phyloP scores from a whole-genome alignment of 1,284 basidiomycete genomes.

The Hortiboletus rubellus region DNA sequence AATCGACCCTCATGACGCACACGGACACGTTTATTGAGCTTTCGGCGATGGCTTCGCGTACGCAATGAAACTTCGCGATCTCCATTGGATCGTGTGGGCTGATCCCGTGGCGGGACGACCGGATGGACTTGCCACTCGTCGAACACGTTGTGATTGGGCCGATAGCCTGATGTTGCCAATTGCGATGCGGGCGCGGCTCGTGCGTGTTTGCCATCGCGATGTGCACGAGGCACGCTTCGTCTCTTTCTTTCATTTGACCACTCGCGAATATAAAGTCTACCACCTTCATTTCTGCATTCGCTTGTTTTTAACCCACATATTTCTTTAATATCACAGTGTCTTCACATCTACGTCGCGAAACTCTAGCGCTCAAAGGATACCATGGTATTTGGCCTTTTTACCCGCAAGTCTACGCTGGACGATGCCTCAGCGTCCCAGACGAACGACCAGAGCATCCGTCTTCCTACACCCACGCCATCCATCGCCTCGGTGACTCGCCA shows the following conservation, averaged over 20 bases:
- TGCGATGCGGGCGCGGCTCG: conserved; percentile 11
- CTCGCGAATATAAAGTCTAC: conserved; percentile 5
- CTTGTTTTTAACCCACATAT: neutral
- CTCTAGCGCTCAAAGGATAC: neutral
- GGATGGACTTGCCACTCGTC: neutral
- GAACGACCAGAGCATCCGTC: conserved; percentile 32
- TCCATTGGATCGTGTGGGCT: neutral
- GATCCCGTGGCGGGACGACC: neutral
- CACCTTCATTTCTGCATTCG: neutral
- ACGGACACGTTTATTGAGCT: neutral
- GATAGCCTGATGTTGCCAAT: conserved; percentile 1
- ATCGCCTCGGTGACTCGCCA: conserved; percentile 34
- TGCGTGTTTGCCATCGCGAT: conserved; percentile 25
- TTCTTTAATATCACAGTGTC: conserved; percentile 14
- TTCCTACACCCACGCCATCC: conserved; percentile 57
- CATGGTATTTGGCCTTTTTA: conserved; percentile 56
- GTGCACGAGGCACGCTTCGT: conserved; percentile 21
- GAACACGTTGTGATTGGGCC: conserved; percentile 7
- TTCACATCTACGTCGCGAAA: neutral
- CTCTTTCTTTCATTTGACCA: conserved; percentile 11
- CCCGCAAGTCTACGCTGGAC: conserved; percentile 37
- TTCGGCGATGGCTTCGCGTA: neutral
- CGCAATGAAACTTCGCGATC: neutral
- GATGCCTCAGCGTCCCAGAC: conserved; percentile 3
- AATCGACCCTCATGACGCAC: neutral